Conservation (phyloP, 2,329 filamentous ascomycete species). For the Neoascochyta sp. region DNA sequence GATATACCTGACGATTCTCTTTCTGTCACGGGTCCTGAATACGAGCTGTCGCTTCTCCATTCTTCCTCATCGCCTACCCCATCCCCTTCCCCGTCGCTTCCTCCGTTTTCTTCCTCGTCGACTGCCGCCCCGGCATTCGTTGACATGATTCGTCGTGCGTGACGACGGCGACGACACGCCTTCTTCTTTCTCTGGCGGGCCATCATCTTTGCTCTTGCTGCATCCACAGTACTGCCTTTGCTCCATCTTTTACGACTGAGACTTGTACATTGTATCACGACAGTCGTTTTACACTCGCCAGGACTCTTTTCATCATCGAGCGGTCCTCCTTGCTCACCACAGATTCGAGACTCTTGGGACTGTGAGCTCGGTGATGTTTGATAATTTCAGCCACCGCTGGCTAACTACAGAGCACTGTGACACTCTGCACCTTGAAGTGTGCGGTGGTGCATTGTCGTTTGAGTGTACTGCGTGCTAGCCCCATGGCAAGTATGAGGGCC, state of each 20-base stretch:
- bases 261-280: slow-evolving; percentile 6
- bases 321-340: slow-evolving; percentile 9
- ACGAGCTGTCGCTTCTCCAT: slow-evolving; percentile 2
- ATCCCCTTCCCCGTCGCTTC: slow-evolving; percentile 1
- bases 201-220: slow-evolving; percentile 4
- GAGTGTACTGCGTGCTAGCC: slow-evolving; percentile 9
- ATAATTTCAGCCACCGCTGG: slow-evolving; percentile 8
- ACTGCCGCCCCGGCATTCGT: slow-evolving; percentile 1
- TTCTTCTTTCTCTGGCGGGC: slow-evolving; percentile 6
- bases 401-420: slow-evolving; percentile 7
- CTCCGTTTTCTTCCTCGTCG: slow-evolving; percentile 3
- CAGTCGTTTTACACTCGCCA: slow-evolving; percentile 5
- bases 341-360: slow-evolving; percentile 7
- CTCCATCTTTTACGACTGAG: slow-evolving; percentile 2
- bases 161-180: slow-evolving; percentile 7
- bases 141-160: slow-evolving; percentile 4
- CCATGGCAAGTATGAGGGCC: slow-evolving; percentile 9
- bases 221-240: slow-evolving; percentile 3
- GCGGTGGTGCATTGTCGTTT: slow-evolving; percentile 5
- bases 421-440: slow-evolving; percentile 4
- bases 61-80: slow-evolving; percentile 2
- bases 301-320: slow-evolving; percentile 9
- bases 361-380: slow-evolving; percentile 5
- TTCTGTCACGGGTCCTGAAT: slow-evolving; percentile 1
- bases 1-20: slow-evolving; percentile 1